Evolutionary conservation across 148 eudicot genomes (phyloP), one percentile per base, ranked within the genome.

Genomic region (Nyssa sinensis): DNA sequence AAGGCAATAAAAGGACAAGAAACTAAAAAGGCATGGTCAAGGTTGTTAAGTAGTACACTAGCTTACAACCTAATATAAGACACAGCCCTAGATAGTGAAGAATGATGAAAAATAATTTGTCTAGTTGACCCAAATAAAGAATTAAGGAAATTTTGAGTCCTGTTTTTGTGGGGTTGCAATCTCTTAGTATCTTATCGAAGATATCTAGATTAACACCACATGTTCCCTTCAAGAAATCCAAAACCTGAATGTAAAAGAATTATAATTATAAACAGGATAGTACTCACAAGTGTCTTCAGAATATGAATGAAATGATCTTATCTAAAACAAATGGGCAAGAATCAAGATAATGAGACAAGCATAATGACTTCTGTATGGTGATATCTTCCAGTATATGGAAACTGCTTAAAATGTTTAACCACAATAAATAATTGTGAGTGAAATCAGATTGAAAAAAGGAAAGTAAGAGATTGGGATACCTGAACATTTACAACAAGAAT

Each of bases 401-500:
- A 23, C 49, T 60, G 12, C 74, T 27, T 17, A 28, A 60, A 27
- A 72, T 61, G 32, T 25, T 72, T 71, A 27, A 8, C 62, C 13
- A 7, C 17, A 65, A 75, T 47, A 31, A n/a, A 23, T 47, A 73
- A 29, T 31, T 10, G 21, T 14, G 4, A 30, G 12, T 7, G 64
- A 37, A 66, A 9, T 30, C 19, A 65, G 27, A 4, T 21, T n/a
- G n/a, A n/a, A n/a, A n/a, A n/a, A n/a, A n/a, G n/a, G 32, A 31
- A 44, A 31, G 10, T 44, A 44, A 60, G 21, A 2, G 9, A 23
- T n/a, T 3, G 68, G 41, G 29, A 31, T 85, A 93, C 99, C 97
- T 96, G 99, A 77, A 84, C 90, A 85, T 96, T 96, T 60, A 96
- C 97, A 55, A 96, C 87, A 55, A 96, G 99, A 75, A 96, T 83